Evolutionary conservation across 805 yeast species (phyloP), one percentile per base, ranked within the genome.

Genomic region (Schwanniomyces polymorphus): DNA sequence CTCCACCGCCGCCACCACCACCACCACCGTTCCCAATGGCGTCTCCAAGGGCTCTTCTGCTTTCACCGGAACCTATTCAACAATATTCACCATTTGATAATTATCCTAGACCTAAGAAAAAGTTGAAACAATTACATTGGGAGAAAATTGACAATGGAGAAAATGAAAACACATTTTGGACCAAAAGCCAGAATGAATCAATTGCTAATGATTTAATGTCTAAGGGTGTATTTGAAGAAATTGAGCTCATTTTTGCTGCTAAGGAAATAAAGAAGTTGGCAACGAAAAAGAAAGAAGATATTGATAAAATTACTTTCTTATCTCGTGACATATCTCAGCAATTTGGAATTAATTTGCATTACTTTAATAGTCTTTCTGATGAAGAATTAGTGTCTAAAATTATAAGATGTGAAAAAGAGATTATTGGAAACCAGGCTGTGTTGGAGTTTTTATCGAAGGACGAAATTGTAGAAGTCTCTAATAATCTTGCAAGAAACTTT

Each of bases 41-140:
- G 6, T 16, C 25, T 14, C 43, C 43, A 28, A 47, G 43, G 21
- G 45, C 51, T n/a, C 11, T 45, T 31, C 31, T 31, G 10, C 49
- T 39, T 3, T 72, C 62, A 3, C 58, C 61, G 12, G 49, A 61
- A 17, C 62, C 64, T 8, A n/a, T 23, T 4, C 14, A 44, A 17
- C 45, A 48, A 17, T 58, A 60, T 12, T 48, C 61, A 18, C 64
- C 65, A 26, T 63, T 64, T 34, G 85, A 79, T 35, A 68, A 68
- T 42, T 76, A 77, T 50, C 88, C 87, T 25, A 68, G 81, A 53
- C 82, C 84, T 16, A 75, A 75, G 61, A 75, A 73, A 50, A 84
- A 81, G 63, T 67, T 87, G 68, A 87, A 86, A 59, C 95, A 87
- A 57, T 78, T 87, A 51, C 95, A 87, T 56, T 87, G 94, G 95